Evolutionary conservation across 495 filamentous ascomycete species (phyloP).

Genomic region (Podospora conica): DNA sequence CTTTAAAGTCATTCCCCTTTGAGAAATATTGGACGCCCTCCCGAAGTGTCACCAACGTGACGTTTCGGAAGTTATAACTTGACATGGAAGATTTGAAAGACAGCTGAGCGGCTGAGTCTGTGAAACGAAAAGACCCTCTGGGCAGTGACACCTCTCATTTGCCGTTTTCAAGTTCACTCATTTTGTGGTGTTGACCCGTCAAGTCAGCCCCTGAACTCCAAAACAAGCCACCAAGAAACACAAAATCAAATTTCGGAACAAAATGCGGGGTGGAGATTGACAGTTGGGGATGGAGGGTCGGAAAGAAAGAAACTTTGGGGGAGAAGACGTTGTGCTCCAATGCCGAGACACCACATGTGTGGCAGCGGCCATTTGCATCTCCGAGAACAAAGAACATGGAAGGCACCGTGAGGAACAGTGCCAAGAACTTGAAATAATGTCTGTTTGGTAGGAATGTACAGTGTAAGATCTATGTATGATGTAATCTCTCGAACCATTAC

Average conservation of each 20-base stretch:
- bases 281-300: not conserved
- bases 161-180: not conserved
- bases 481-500: not conserved
- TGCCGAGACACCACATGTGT: not conserved
- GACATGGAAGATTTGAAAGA: not conserved
- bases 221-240: not conserved
- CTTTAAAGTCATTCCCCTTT: too few relatives aligned
- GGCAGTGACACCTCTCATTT: not conserved
- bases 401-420: too few relatives aligned
- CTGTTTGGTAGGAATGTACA: not conserved
- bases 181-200: not conserved
- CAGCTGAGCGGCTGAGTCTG: not conserved
- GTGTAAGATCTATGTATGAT: not conserved
- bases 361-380: not conserved
- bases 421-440: not conserved
- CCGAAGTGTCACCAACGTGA: not conserved
- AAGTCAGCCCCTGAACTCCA: not conserved
- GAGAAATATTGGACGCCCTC: not conserved
- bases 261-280: not conserved
- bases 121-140: not conserved
- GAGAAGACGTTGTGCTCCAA: not conserved
- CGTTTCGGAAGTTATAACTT: not conserved
- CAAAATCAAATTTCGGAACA: not conserved
- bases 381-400: too few relatives aligned
- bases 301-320: not conserved